A percentile compares a stretch with the other conserved stretches of the same genome.
Evolutionary conservation across 75 land plant genomes (phyloP).

Genomic region (Larix kaempferi): DNA sequence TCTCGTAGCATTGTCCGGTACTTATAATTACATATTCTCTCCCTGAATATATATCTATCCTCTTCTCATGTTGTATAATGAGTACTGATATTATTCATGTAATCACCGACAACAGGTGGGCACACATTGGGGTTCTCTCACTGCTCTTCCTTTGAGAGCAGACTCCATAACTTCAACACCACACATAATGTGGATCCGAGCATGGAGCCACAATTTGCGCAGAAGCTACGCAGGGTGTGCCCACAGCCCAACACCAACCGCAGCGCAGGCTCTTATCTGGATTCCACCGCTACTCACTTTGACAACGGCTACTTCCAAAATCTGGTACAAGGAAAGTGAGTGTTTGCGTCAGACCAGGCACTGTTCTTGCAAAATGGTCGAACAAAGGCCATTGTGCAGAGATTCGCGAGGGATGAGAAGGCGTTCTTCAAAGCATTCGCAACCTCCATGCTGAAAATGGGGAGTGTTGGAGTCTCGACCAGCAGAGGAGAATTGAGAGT

Average conservation of each 20-base stretch:
- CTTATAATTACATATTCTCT: not conserved
- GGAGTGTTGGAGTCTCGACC: constrained; percentile 12
- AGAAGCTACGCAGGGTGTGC: constrained; percentile 31
- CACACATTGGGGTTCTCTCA: constrained; percentile 68
- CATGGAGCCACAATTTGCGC: constrained; percentile 29
- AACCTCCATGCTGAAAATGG: constrained; percentile 49
- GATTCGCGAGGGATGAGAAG: constrained; percentile 31
- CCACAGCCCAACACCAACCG: constrained; percentile 26
- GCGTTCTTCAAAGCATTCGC: constrained; percentile 51
- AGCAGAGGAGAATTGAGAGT: constrained; percentile 7
- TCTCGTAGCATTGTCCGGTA: constrained; percentile 55
- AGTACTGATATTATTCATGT: not conserved
- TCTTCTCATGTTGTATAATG: not conserved
- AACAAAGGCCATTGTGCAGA: constrained; percentile 36
- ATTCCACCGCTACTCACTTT: constrained; percentile 38
- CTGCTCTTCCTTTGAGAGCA: constrained; percentile 39
- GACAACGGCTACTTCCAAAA: constrained; percentile 52
- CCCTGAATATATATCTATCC: not conserved
- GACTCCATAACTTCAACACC: constrained; percentile 38
- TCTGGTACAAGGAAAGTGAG: constrained; percentile 31
- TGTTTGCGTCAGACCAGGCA: constrained; percentile 52
- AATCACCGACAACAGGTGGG: constrained; percentile 13
- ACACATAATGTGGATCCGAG: constrained; percentile 33
- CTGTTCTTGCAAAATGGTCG: constrained; percentile 21
- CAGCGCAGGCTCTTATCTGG: constrained; percentile 31